Percentiles rank a stretch among this genome's conserved stretches.
These are phyloP conservation scores for Collariella sp. DNA, from an alignment of 495 filamentous ascomycete species.

Conservation along the genomic window DNA sequence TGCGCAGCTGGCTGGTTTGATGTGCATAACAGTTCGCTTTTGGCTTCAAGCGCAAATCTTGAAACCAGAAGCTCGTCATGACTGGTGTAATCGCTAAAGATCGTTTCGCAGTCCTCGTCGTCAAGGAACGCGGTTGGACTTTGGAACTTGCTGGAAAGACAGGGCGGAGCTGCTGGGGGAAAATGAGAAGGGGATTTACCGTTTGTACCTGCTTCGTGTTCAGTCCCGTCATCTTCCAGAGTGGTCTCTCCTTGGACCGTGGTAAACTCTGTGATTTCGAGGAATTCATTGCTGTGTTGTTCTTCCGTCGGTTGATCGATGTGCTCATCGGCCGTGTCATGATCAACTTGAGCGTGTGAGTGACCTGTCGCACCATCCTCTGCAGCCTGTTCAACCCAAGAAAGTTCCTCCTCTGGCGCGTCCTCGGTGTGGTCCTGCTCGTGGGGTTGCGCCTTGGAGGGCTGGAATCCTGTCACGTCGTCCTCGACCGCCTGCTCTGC, in stretches of 20 bases:
- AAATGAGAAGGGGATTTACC: slow-evolving; percentile 21
- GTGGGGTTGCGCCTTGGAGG: background rate
- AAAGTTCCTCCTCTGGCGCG: background rate
- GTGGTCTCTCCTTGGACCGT: background rate
- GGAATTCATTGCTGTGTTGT: background rate
- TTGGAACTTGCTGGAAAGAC: background rate
- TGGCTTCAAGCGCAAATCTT: background rate
- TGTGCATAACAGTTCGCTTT: background rate
- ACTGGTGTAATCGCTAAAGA: slow-evolving; percentile 25
- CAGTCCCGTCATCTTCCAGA: background rate
- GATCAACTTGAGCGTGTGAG: background rate
- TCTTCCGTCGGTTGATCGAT: background rate
- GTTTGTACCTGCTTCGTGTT: slow-evolving; percentile 10
- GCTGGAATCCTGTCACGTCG: too few species aligned
- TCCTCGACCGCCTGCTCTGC: too few species aligned
- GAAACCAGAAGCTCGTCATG: slow-evolving; percentile 18
- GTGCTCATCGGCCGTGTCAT: background rate
- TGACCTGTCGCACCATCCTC: background rate
- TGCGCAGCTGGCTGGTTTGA: background rate
- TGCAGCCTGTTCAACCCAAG: background rate
- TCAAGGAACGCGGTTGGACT: background rate
- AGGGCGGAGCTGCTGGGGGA: background rate
- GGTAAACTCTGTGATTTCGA: background rate
- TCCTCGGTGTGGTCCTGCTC: background rate
- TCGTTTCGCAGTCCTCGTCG: background rate